Percentiles rank a stretch among this genome's conserved stretches.
These are phyloP conservation scores for Neurospora sp. DNA, from an alignment of 495 filamentous ascomycete species.

Conservation along the genomic window DNA sequence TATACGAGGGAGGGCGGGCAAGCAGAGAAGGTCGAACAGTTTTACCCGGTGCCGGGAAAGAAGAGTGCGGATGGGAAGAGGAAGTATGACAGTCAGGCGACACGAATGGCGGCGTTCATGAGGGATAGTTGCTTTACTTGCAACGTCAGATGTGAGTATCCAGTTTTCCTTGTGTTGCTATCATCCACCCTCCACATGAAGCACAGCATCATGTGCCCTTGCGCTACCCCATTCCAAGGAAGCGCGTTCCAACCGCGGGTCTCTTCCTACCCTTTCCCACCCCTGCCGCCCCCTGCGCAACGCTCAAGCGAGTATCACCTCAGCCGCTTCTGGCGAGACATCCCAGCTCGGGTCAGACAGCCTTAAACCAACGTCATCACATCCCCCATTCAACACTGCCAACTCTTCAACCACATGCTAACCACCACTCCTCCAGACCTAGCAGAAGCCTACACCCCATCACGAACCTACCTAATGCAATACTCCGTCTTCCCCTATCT, in stretches of 20 bases:
- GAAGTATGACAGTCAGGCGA: slow-evolving; percentile 22
- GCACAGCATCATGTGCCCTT: neutral
- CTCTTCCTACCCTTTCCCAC: neutral
- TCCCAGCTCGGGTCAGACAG: neutral
- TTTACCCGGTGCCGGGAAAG: slow-evolving; percentile 21
- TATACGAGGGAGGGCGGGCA: slow-evolving; percentile 25
- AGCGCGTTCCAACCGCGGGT: neutral
- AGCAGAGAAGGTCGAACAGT: slow-evolving; percentile 20
- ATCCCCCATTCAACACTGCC: slow-evolving; percentile 2
- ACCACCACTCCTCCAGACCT: neutral
- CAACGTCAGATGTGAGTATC: slow-evolving; percentile 26
- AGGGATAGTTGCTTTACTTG: slow-evolving; percentile 30
- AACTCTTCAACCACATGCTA: slow-evolving; percentile 15
- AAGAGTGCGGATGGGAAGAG: neutral
- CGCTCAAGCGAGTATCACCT: neutral
- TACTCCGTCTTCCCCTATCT: slow-evolving; percentile 27
- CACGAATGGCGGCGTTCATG: slow-evolving; percentile 23
- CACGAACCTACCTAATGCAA: slow-evolving; percentile 13
- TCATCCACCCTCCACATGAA: neutral
- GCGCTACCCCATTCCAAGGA: neutral
- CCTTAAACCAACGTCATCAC: neutral
- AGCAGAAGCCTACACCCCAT: neutral
- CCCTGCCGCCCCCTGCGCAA: neutral
- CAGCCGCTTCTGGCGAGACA: neutral
- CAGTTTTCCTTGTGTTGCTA: neutral